Percentiles rank a stretch among this genome's conserved stretches.
These are phyloP conservation scores for Parachaetomium inaequale DNA, from an alignment of 495 filamentous ascomycete species.

Conservation along the genomic window DNA sequence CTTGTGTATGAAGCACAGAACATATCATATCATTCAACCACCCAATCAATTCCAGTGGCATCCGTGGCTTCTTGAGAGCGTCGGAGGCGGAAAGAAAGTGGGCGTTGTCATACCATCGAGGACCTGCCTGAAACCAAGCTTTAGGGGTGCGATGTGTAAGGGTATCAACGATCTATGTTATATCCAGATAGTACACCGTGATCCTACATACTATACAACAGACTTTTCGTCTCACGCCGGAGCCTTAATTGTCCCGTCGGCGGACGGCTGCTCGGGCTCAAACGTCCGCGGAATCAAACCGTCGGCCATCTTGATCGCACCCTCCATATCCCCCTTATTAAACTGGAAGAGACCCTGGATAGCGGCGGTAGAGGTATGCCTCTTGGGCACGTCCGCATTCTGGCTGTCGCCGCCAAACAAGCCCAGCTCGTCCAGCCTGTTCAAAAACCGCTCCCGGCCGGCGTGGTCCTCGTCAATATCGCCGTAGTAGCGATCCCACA, in stretches of 20 bases:
- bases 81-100: no score
- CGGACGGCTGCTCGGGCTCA: conserved; percentile 38
- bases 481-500: conserved; percentile 95
- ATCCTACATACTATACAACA: neutral
- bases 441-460: conserved; percentile 52
- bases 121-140: neutral
- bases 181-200: conserved; percentile 14
- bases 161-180: conserved; percentile 20
- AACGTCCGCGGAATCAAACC: conserved; percentile 55
- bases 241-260: conserved; percentile 30
- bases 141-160: neutral
- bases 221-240: conserved; percentile 18
- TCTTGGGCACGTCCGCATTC: conserved; percentile 42
- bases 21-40: no score
- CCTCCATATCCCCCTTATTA: conserved; percentile 85
- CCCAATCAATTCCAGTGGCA: no score
- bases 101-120: neutral
- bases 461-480: conserved; percentile 64
- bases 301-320: conserved; percentile 76
- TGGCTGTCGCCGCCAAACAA: conserved; percentile 40
- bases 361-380: conserved; percentile 75
- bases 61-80: no score
- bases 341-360: conserved; percentile 92
- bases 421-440: conserved; percentile 46
- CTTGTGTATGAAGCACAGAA: no score